Percentiles rank a stretch among this genome's conserved stretches.
These are phyloP conservation scores for Penicillium sp. DNA, from an alignment of 2,329 filamentous ascomycete genomes.

Conservation along the genomic window DNA sequence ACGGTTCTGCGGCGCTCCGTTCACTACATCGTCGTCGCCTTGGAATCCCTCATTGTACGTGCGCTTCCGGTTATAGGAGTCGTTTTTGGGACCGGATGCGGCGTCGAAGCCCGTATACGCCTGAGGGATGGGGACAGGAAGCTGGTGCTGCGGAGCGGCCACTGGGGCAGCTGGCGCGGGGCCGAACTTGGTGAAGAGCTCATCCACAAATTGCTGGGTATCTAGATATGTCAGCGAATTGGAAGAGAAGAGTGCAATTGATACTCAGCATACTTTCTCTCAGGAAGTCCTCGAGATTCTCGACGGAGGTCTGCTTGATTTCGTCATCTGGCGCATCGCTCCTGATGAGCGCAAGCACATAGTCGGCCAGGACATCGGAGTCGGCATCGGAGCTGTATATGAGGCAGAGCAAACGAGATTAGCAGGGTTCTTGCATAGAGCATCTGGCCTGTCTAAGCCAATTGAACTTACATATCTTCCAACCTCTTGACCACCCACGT, in stretches of 20 bases:
- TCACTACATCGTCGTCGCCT: conserved; percentile 46
- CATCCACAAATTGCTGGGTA: conserved; percentile 57
- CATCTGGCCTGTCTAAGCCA: background rate
- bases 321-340: conserved; percentile 58
- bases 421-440: background rate
- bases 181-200: conserved; percentile 56
- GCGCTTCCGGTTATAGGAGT: conserved; percentile 53
- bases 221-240: conserved; percentile 40
- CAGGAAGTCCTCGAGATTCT: conserved; percentile 61
- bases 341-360: conserved; percentile 61
- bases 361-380: conserved; percentile 62
- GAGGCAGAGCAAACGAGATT: conserved; percentile 6
- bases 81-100: conserved; percentile 24
- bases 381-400: conserved; percentile 61
- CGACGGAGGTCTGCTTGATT: conserved; percentile 55
- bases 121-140: conserved; percentile 17
- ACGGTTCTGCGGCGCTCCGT: conserved; percentile 47
- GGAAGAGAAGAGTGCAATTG: conserved; percentile 12
- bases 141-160: conserved; percentile 25
- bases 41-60: conserved; percentile 55
- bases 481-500: conserved; percentile 61
- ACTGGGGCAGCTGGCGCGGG: conserved; percentile 43
- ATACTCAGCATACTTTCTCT: conserved; percentile 48
- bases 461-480: conserved; percentile 55
- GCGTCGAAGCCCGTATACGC: conserved; percentile 27